phyloP scores from a whole-genome alignment of 495 filamentous ascomycete species.

The Neurospora sp. region DNA sequence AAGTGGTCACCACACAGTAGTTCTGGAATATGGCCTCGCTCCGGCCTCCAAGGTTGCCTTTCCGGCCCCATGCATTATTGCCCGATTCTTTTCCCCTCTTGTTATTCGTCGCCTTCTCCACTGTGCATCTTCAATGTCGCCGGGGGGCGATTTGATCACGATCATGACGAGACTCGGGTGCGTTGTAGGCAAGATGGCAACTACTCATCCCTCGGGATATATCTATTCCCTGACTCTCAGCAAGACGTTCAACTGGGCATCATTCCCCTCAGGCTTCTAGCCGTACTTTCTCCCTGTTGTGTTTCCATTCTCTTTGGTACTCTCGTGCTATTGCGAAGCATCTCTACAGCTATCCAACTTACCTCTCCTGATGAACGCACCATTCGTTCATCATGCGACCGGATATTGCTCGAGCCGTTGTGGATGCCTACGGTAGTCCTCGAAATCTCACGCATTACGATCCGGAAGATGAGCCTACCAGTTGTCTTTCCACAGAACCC shows the following conservation, averaged over 20 bases:
- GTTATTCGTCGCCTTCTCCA: background rate
- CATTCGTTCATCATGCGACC: background rate
- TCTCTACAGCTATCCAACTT: background rate
- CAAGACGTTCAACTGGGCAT: background rate
- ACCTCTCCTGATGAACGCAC: background rate
- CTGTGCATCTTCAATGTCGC: background rate
- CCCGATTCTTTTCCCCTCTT: background rate
- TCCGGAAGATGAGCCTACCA: background rate
- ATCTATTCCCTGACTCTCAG: background rate
- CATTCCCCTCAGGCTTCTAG: background rate
- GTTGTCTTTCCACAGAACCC: constrained; percentile 2
- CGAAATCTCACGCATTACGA: background rate
- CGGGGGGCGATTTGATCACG: background rate
- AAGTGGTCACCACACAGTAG: background rate
- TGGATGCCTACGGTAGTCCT: background rate
- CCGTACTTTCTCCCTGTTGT: background rate
- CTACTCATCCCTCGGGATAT: background rate
- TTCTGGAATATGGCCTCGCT: background rate
- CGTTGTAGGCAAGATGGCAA: background rate
- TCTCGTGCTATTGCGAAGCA: too few relatives aligned
- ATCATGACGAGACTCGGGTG: background rate
- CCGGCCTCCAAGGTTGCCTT: background rate
- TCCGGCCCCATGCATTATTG: background rate
- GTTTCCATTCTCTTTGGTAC: background rate
- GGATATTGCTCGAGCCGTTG: background rate